Base-by-base conservation (phyloP, 2,329 filamentous ascomycete genomes). In the Pyrenophora teres region DNA sequence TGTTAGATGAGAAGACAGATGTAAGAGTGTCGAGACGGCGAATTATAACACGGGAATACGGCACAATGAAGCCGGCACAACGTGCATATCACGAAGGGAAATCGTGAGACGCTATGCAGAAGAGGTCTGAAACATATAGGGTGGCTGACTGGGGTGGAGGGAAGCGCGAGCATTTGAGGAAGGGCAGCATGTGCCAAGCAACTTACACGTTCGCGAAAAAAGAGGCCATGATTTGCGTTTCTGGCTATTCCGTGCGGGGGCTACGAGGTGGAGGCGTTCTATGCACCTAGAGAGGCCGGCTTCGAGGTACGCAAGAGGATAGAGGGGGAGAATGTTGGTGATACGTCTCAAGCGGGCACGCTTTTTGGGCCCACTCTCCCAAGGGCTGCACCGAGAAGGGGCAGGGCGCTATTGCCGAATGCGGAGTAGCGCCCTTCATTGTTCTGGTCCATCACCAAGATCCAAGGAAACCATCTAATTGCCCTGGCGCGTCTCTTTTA, bases 121-220 rank as follows among this genome's bases (percentile, higher is more conserved):
- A 43, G 40, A 56, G 52, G 59, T 52, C 60, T 67, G 67, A 67
- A 69, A 67, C 66, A 67, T 60, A 60, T 57, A 64, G 60, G 64
- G 58, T 52, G 46, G 56, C 33, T 50, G 55, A 56, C 58, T 57
- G 59, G 64, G 60, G 54, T 45, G 35, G 31, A 35, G 33, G 56
- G 50, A 45, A 41, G 32, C 52, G 51, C 54, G 55, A 63, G 59
- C 63, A 68, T 62, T 62, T 62, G 59, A 62, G 63, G 58, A 62
- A 60, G 64, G 62, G 56, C 57, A 60, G 63, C 62, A 56, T 56
- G 46, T 60, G 70, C 68, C 70, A 71, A 72, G 68, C 59, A 75
- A 52, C 73, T 74, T 61, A 74, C 73, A 74, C 71, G 61, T 70
- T 74, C 65, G 70, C 73, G 67, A 75, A 75, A 62, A 75, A 75